Evolutionary conservation across 495 filamentous ascomycete genomes (phyloP).

Genomic region (Glutinoglossum americanum): DNA sequence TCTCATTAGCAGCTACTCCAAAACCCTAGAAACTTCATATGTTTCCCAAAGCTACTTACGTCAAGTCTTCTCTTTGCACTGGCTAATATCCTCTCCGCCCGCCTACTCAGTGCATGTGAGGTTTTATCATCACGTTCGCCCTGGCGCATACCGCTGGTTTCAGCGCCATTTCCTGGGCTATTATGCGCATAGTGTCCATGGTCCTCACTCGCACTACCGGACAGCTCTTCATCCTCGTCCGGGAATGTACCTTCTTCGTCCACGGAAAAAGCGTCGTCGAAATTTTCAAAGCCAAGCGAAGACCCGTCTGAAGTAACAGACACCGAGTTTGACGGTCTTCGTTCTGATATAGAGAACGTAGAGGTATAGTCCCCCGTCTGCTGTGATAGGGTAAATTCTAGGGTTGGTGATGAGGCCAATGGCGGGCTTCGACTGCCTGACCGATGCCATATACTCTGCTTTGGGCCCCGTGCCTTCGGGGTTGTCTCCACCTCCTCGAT

Average conservation of each 20-base stretch:
- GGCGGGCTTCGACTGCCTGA: not conserved
- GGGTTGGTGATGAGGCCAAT: not conserved
- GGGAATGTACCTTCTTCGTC: conserved; percentile 35
- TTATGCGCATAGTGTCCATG: not conserved
- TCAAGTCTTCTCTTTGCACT: conserved; percentile 77
- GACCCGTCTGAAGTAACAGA: conserved; percentile 20
- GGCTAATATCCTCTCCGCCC: conserved; percentile 71
- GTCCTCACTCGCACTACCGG: conserved; percentile 16
- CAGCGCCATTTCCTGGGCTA: not conserved
- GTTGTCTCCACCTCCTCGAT: conserved; percentile 4
- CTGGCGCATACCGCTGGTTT: not conserved
- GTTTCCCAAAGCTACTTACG: conserved; percentile 27
- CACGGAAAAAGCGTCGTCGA: conserved; percentile 32
- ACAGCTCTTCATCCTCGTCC: conserved; percentile 36
- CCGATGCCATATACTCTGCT: not conserved
- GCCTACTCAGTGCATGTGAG: conserved; percentile 54
- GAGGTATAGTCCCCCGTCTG: not conserved
- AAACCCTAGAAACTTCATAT: not conserved
- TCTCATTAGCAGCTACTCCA: not conserved
- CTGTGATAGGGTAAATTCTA: not conserved
- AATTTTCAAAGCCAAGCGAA: conserved; percentile 25
- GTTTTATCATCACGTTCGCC: not conserved
- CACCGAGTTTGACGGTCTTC: not conserved
- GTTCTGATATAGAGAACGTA: not conserved
- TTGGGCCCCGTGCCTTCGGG: not conserved